These are phyloP conservation scores for Neophaeococcomyces mojaviensis DNA, from an alignment of 2,329 filamentous ascomycete species.

Conservation along the genomic window DNA sequence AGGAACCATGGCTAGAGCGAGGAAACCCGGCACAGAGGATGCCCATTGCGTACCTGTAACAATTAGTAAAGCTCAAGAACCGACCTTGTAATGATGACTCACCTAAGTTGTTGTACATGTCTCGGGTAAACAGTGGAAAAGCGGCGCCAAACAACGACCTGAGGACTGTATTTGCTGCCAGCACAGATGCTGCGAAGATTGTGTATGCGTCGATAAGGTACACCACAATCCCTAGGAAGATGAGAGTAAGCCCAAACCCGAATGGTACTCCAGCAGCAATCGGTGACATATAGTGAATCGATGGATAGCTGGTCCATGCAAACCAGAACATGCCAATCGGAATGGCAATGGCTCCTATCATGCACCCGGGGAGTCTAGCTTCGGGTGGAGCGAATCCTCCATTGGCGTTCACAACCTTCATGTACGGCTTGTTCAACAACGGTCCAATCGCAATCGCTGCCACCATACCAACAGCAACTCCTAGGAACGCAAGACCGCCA, in stretches of 20 bases:
- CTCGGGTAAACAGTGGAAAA: constrained; percentile 66
- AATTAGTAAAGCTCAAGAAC: no score
- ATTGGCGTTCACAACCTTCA: constrained; percentile 35
- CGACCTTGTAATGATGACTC: no score
- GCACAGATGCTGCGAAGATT: constrained; percentile 67
- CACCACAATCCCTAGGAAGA: constrained; percentile 30
- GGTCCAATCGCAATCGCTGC: constrained; percentile 49
- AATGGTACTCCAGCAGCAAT: constrained; percentile 47
- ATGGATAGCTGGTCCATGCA: constrained; percentile 56
- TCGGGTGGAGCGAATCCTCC: constrained; percentile 58
- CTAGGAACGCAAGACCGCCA: constrained; percentile 59
- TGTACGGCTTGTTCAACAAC: constrained; percentile 51
- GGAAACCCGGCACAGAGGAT: constrained; percentile 63
- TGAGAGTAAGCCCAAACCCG: constrained; percentile 47
- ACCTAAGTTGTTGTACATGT: constrained; percentile 44
- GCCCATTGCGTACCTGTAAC: constrained; percentile 62
- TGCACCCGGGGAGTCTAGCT: constrained; percentile 54
- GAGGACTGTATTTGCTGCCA: constrained; percentile 72
- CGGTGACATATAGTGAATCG: constrained; percentile 49
- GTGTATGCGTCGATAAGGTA: constrained; percentile 60
- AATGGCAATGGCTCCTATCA: constrained; percentile 55
- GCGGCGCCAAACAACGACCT: constrained; percentile 69
- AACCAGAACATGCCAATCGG: constrained; percentile 62
- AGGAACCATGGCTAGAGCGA: constrained; percentile 63
- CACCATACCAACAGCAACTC: constrained; percentile 61